Evolutionary conservation across 139 green algal genomes (phyloP).

Genomic region (Closterium sp.): DNA sequence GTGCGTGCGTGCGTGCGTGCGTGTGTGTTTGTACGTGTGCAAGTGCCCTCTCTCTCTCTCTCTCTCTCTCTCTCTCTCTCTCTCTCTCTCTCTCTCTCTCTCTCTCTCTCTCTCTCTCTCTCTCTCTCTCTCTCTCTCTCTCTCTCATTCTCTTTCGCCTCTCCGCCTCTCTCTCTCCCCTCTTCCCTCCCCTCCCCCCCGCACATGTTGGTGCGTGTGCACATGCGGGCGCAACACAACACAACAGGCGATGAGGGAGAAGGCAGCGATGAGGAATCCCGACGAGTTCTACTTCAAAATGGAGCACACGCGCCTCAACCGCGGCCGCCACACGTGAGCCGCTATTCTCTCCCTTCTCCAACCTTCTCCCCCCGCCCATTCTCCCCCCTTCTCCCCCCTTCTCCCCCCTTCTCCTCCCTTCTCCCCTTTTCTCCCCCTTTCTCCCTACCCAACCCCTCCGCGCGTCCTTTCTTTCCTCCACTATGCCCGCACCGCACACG

Average conservation of each 20-base stretch:
- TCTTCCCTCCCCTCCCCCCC: too few species aligned
- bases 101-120: too few species aligned
- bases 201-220: too few species aligned
- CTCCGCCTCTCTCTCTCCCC: too few species aligned
- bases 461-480: constrained; percentile 6
- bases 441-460: neutral
- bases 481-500: too few species aligned
- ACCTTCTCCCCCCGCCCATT: neutral
- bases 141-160: too few species aligned
- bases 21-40: neutral
- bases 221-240: too few species aligned
- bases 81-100: too few species aligned
- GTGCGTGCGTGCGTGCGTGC: neutral
- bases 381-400: neutral
- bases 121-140: too few species aligned
- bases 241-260: constrained; percentile 71
- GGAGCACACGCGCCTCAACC: constrained; percentile 77
- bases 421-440: neutral
- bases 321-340: constrained; percentile 72
- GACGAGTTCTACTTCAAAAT: constrained; percentile 99
- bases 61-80: too few species aligned
- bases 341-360: neutral
- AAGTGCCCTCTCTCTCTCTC: too few species aligned
- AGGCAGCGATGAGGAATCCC: constrained; percentile 92
- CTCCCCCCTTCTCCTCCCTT: neutral